Evolutionary conservation across 202 grass and related monocot genomes (phyloP), one percentile per base, ranked within the genome.

Genomic region (Saccharum hybrid): DNA sequence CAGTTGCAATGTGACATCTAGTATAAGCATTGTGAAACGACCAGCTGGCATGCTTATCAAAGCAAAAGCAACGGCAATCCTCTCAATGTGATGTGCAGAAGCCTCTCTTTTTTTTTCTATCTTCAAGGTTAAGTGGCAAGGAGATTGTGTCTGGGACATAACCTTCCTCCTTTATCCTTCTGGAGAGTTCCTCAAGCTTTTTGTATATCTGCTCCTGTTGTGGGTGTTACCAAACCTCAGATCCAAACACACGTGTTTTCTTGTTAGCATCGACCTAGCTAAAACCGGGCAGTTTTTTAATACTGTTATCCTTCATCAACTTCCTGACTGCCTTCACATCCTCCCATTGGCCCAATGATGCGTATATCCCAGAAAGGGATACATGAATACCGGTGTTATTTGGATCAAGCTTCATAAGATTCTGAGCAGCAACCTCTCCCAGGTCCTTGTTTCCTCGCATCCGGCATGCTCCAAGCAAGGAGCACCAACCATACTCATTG

Each of bases 331-430:
- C 76, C 62, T 83, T 83, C 21, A 87, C 86, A 87, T 93, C 90
- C 45, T 88, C 85, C 88, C 88, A 92, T 71, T 82, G 87, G 42
- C 93, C 90, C 16, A 89, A 45, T 70, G 88, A 89, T 39, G 78
- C 85, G 46, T 92, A 94, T 51, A 94, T 88, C 57, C 88, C 84
- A 66, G 93, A 88, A 71, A 94, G 84, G 28, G 90, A 66, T 57
- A 92, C 88, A 68, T 92, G 90, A 56, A 91, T 86, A 71, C 90
- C 85, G 0, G 85, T 87, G 39, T 94, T 90, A 41, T 66, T 30
- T 48, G 93, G 93, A 43, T 92, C 93, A 81, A 94, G 85, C 65
- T 85, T 78, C 69, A 94, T 84, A 66, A 94, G 75, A 46, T 84
- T 89, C 31, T 88, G 78, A 7, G 86, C 93, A 1, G 87, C 88